Evolutionary conservation across 2,329 filamentous ascomycete species (phyloP).

Genomic region (Ophiostoma sp.): DNA sequence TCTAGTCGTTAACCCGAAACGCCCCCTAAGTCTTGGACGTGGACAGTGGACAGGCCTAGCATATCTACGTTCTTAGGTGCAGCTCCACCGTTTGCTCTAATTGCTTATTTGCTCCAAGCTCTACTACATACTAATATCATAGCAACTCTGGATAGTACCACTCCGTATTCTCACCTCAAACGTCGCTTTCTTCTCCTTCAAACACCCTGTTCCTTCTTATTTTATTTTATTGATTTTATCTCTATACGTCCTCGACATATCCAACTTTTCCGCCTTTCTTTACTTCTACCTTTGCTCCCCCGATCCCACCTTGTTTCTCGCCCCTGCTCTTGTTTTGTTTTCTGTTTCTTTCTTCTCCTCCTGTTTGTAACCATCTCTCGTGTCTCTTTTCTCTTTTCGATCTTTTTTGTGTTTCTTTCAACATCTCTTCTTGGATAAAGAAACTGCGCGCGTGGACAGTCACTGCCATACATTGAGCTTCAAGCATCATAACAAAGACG

Average conservation of each 20-base stretch:
- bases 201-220: not conserved
- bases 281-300: not conserved
- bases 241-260: not conserved
- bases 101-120: not conserved
- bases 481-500: not conserved
- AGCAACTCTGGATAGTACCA: not conserved
- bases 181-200: slow-evolving; percentile 11
- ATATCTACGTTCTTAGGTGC: not conserved
- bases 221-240: slow-evolving; percentile 1
- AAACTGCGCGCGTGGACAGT: not conserved
- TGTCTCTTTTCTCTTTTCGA: slow-evolving; percentile 13
- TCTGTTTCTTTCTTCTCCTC: not conserved
- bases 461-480: not conserved
- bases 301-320: slow-evolving; percentile 4
- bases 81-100: not conserved
- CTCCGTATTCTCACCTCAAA: slow-evolving; percentile 12
- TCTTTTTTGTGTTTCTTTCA: slow-evolving; percentile 9
- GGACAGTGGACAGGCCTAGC: not conserved
- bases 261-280: not conserved
- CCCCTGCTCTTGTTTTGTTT: slow-evolving; percentile 9
- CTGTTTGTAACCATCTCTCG: slow-evolving; percentile 1
- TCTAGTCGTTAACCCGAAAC: slow-evolving; percentile 11
- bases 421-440: not conserved
- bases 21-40: slow-evolving; percentile 5
- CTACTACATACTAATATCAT: not conserved